Base-by-base conservation (phyloP, 768 basidiomycete species). In the Pleurotus eryngii region DNA sequence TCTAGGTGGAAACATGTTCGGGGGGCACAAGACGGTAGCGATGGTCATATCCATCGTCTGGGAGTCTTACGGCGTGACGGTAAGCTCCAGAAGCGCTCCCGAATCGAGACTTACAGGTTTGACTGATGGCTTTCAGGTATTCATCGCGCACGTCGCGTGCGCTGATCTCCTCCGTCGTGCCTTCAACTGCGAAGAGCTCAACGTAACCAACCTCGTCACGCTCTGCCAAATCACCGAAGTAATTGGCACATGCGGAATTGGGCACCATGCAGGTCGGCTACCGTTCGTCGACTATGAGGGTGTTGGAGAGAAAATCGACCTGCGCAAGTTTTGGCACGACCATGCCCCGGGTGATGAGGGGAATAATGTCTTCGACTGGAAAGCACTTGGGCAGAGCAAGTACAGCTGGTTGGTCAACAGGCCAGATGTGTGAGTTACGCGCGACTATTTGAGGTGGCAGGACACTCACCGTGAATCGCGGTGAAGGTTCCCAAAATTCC, bases 351-450 rank as follows among this genome's bases (percentile, higher is more conserved):
- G 63, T 59, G 4, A 15, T 15, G 18, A 17, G 3, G 46, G 46
- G 14, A 24, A 14, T 3, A 63, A 64, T 55, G 39, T 39, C 24
- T 68, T 70, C 40, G 62, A 63, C 27, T 70, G 67, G 67, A 26
- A 56, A 20, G 39, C 39, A 8, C 57, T 65, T 37, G 60, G 49
- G 27, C 9, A 50, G 2, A 54, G 57, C 38, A 58, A 50, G 4
- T 56, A 59, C 11, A 49, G 47, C 8, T 70, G 66, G 64, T 55
- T 65, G 12, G 24, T 68, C 37, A 59, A 55, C 17, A 49, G 60
- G 20, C 64, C 68, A 2, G 65, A 67, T 49, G 50, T 64, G 67
- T 67, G 46, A 20, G 58, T 63, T 8, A 35, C 30, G 11, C 30
- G 30, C 30, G 30, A 4, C 30, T 35, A 35, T 9, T 35, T 11